These are phyloP conservation scores for Cladosporium sp. DNA, from an alignment of 2,329 filamentous ascomycete genomes.

Conservation along the genomic window DNA sequence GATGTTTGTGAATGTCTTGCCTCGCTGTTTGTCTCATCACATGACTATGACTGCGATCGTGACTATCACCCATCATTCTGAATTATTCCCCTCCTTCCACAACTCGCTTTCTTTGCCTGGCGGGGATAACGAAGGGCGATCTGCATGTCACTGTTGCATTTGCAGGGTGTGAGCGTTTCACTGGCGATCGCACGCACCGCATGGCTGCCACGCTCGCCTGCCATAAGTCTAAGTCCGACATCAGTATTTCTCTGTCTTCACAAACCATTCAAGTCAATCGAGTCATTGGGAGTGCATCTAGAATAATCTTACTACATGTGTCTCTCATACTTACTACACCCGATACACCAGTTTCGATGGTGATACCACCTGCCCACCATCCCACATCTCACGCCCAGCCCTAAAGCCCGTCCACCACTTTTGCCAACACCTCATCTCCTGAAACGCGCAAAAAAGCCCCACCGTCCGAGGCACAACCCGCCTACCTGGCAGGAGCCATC, in stretches of 20 bases:
- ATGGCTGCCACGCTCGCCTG: background rate
- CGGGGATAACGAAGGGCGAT: background rate
- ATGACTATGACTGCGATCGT: background rate
- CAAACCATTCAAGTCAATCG: background rate
- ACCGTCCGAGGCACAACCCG: background rate
- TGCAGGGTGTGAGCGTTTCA: conserved; percentile 5
- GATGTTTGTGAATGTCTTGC: conserved; percentile 1
- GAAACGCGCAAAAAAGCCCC: background rate
- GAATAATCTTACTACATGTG: background rate
- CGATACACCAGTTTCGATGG: too few species aligned
- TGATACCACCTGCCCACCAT: background rate
- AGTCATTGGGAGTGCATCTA: background rate
- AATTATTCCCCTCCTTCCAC: background rate
- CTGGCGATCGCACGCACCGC: background rate
- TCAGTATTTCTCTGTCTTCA: background rate
- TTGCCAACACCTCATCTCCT: conserved; percentile 12
- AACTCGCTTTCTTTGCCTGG: background rate
- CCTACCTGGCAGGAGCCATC: background rate
- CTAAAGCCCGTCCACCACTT: background rate
- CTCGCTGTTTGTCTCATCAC: background rate
- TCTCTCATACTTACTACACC: too few species aligned
- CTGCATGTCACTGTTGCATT: background rate
- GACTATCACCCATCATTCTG: background rate
- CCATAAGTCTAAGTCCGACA: background rate
- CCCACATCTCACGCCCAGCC: background rate